phyloP scores from a whole-genome alignment of 202 grass and related monocot species.

The Zoysia matrella region DNA sequence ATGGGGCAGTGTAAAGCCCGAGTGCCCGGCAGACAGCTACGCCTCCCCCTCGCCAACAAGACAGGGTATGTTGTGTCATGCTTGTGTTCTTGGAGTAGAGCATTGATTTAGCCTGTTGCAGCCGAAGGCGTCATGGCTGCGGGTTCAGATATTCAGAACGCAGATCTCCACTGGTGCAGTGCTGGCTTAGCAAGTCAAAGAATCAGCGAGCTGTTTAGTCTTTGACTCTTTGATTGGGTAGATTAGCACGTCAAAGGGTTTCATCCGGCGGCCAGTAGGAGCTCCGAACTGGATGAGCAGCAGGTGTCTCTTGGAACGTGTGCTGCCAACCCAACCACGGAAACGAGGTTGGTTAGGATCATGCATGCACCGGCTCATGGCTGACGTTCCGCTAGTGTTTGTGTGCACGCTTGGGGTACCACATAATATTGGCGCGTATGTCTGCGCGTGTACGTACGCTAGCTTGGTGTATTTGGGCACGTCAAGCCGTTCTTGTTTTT shows the following conservation, averaged over 20 bases:
- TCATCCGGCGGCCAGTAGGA: too few species aligned
- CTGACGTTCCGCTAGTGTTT: conserved; percentile 19
- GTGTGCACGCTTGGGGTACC: conserved; percentile 23
- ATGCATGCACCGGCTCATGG: background rate
- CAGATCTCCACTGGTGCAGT: background rate
- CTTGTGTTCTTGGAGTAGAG: background rate
- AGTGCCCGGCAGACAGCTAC: conserved; percentile 33
- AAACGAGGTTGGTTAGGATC: background rate
- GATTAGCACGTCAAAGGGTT: too few species aligned
- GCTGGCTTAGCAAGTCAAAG: too few species aligned
- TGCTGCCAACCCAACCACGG: background rate
- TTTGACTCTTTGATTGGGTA: background rate
- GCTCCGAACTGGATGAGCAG: background rate
- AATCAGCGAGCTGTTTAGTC: background rate
- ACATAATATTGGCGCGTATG: background rate
- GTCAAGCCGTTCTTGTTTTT: conserved; percentile 18
- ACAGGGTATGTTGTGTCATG: background rate
- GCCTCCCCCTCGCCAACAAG: conserved; percentile 4
- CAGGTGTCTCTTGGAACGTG: background rate
- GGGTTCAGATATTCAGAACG: background rate
- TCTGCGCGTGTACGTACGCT: background rate
- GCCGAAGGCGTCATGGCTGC: background rate
- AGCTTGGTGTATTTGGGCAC: conserved; percentile 7
- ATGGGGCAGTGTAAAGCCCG: background rate
- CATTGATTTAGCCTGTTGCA: background rate